phyloP scores from a whole-genome alignment of 257 asterid species.

The Verbascum thapsus region DNA sequence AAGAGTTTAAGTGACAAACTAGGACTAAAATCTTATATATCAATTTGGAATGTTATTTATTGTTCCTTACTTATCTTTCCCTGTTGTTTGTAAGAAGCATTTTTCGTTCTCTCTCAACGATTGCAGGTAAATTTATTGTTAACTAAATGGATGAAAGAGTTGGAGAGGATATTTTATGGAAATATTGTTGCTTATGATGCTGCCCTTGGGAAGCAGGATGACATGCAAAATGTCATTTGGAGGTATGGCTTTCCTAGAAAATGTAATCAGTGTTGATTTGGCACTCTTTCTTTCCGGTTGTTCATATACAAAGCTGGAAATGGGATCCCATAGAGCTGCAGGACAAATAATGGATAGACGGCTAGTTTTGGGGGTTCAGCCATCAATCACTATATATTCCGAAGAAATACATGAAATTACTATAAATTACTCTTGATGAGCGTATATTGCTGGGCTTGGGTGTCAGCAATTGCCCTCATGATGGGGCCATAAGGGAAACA shows the following conservation, averaged over 20 bases:
- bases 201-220: constrained; percentile 86
- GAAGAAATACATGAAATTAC: background rate
- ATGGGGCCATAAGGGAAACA: too few species aligned
- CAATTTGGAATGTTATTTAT: background rate
- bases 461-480: too few species aligned
- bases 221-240: constrained; percentile 82
- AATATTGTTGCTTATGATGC: constrained; percentile 86
- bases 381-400: background rate
- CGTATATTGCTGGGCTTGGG: background rate
- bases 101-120: constrained; percentile 23
- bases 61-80: constrained; percentile 11
- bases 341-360: background rate
- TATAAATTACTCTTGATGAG: constrained; percentile 9
- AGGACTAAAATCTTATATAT: background rate
- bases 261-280: constrained; percentile 22
- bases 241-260: constrained; percentile 52
- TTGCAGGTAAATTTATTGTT: constrained; percentile 85
- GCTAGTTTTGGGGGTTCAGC: constrained; percentile 19
- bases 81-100: constrained; percentile 17
- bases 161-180: constrained; percentile 94
- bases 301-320: constrained; percentile 7
- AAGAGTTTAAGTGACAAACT: background rate
- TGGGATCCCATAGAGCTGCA: constrained; percentile 7
- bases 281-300: constrained; percentile 24
- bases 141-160: constrained; percentile 88